phyloP scores from a whole-genome alignment of 1,139 yeast genomes.

The Kurtzmaniella natalensis region DNA sequence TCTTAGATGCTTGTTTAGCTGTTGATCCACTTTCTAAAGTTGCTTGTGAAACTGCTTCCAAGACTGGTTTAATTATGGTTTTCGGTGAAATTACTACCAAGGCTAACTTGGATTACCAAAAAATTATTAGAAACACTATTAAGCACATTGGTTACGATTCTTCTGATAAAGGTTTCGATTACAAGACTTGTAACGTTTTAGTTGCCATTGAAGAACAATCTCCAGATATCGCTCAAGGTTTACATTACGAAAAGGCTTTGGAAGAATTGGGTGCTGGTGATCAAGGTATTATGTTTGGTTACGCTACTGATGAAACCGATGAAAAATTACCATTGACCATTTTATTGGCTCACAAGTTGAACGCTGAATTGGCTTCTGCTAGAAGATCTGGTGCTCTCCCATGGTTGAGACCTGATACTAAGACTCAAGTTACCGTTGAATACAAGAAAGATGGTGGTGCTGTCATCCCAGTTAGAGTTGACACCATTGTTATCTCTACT shows the following conservation, averaged over 20 bases:
- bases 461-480: conserved; percentile 91
- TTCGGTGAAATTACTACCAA: conserved; percentile 99
- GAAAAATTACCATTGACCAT: conserved; percentile 96
- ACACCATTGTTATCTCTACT: conserved; percentile 94
- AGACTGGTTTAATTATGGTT: conserved; percentile 98
- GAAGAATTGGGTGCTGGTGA: conserved; percentile 99
- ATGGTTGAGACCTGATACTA: conserved; percentile 99
- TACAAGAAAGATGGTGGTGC: conserved; percentile 94
- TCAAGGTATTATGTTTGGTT: conserved; percentile 99
- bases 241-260: conserved; percentile 92
- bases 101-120: conserved; percentile 93
- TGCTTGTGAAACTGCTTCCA: conserved; percentile 98
- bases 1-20: conserved; percentile 93
- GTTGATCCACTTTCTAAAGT: conserved; percentile 97
- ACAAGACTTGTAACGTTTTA: conserved; percentile 97
- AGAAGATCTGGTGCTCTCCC: conserved; percentile 92
- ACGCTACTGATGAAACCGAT: conserved; percentile 98
- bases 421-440: conserved; percentile 98
- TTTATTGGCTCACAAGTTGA: conserved; percentile 90
- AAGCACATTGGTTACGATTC: conserved; percentile 97
- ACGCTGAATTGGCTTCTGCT: conserved; percentile 94
- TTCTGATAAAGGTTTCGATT: conserved; percentile 96
- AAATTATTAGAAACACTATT: conserved; percentile 95
- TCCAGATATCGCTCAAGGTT: conserved; percentile 98
- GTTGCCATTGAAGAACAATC: conserved; percentile 99